Conservation (phyloP, 1,284 basidiomycete species). For the Malassezia dermatis region DNA sequence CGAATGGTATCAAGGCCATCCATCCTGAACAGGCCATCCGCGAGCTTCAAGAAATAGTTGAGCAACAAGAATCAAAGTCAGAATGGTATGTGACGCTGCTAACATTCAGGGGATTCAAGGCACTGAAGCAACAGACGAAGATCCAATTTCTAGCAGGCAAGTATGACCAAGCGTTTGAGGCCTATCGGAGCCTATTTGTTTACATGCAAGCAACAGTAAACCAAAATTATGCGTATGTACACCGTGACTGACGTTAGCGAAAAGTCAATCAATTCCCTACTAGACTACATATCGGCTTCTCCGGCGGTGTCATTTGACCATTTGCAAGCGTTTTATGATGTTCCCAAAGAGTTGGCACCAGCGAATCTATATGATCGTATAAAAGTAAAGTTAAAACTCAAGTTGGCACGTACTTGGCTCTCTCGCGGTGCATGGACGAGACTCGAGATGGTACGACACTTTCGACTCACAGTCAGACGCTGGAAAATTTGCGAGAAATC, state of each 20-base stretch:
- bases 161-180: slow-evolving; percentile 71
- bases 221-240: slow-evolving; percentile 29
- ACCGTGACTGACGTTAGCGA: slow-evolving; percentile 51
- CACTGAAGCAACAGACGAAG: slow-evolving; percentile 94
- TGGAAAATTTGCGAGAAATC: slow-evolving; percentile 51
- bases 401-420: slow-evolving; percentile 92
- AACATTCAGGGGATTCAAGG: slow-evolving; percentile 79
- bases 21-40: slow-evolving; percentile 76
- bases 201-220: slow-evolving; percentile 57
- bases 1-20: slow-evolving; percentile 76
- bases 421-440: slow-evolving; percentile 83
- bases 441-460: slow-evolving; percentile 48
- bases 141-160: slow-evolving; percentile 69
- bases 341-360: slow-evolving; percentile 68
- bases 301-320: slow-evolving; percentile 67
- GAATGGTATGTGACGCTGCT: slow-evolving; percentile 54
- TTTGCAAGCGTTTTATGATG: slow-evolving; percentile 88
- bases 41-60: slow-evolving; percentile 75
- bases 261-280: slow-evolving; percentile 94
- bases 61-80: slow-evolving; percentile 76
- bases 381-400: slow-evolving; percentile 88
- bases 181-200: slow-evolving; percentile 71
- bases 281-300: slow-evolving; percentile 83
- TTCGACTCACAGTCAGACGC: slow-evolving; percentile 48
- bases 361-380: slow-evolving; percentile 91